A percentile compares a stretch with the other conserved stretches of the same genome.
These are phyloP conservation scores for Kodamaea laetipori DNA, from an alignment of 805 yeast genomes.

Conservation along the genomic window DNA sequence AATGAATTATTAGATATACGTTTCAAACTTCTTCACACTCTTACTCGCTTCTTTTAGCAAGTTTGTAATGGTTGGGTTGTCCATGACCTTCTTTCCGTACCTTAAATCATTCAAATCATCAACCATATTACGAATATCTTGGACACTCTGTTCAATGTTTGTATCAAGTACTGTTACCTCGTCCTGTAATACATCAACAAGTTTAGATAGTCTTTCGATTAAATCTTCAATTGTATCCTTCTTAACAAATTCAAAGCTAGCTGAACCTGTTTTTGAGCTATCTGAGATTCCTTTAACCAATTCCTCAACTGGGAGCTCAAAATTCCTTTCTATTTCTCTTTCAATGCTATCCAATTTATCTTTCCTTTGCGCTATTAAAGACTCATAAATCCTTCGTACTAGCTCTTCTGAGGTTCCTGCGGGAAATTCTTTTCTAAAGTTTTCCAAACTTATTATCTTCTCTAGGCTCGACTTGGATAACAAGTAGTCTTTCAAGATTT, in stretches of 20 bases:
- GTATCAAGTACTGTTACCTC: conserved; percentile 24
- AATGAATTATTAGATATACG: conserved; percentile 3
- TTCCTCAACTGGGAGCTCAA: conserved; percentile 26
- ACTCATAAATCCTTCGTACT: conserved; percentile 17
- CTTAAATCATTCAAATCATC: conserved; percentile 30
- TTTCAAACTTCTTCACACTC: conserved; percentile 17
- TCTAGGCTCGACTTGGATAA: conserved; percentile 20
- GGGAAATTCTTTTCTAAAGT: conserved; percentile 23
- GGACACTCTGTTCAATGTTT: conserved; percentile 16
- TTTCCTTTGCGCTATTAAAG: conserved; percentile 17
- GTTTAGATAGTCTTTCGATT: conserved; percentile 22
- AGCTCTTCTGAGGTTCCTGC: conserved; percentile 8
- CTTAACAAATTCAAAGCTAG: neutral
- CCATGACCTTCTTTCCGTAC: conserved; percentile 18
- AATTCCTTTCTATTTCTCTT: conserved; percentile 20
- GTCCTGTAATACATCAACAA: conserved; percentile 28
- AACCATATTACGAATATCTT: conserved; percentile 20
- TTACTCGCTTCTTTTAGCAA: conserved; percentile 20
- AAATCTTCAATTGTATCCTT: conserved; percentile 16
- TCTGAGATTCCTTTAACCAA: neutral
- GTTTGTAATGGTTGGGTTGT: conserved; percentile 16
- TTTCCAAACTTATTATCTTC: conserved; percentile 20
- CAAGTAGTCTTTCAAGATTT: conserved; percentile 24
- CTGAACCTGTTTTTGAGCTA: neutral
- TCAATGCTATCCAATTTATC: conserved; percentile 8